Base-by-base conservation (phyloP, 148 eudicot species). In the Tetragonia tetragonoides region DNA sequence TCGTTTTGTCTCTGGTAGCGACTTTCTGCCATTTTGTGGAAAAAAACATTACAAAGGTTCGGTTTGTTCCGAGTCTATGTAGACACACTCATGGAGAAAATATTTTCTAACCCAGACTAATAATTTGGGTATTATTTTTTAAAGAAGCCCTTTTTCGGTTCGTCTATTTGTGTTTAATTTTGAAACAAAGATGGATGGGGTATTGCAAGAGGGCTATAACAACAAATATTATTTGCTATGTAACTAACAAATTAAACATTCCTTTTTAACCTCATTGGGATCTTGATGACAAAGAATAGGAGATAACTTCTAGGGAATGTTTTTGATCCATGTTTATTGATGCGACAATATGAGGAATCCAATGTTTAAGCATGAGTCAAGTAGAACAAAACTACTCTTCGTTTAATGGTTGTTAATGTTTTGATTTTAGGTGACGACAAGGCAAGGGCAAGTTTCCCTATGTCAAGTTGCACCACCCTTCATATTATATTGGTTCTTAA, bases 331-430 rank as follows among this genome's bases (percentile, higher is more conserved):
- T 74, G 73, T 77, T 23, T n/a, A 11, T 39, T 20, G 53, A 49
- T 49, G 53, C 23, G 14, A 40, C 10, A 69, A 15, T 57, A 74
- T 75, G 71, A 74, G 83, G 84, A 85, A 85, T 81, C 84, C 86
- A 44, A 87, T 83, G 85, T 81, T 63, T 37, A 80, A 81, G 87
- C 86, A 75, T 85, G 87, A 75, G 66, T 44, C 62, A 75, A 70
- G 56, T 80, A 73, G 21, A 74, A 82, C 81, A 82, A 77, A 80
- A 73, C 28, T 68, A 77, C 78, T 66, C 83, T 70, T 60, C 57
- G 79, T 87, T 84, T 70, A 40, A 82, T 66, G 84, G 68, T 20
- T 39, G 60, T 24, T 41, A 79, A 17, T 86, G 77, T 81, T 79
- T 81, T 61, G 70, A 24, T 68, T 62, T 59, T 62, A 75, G 79